Evolutionary conservation across 106 monocot species (phyloP), one percentile per base, ranked within the genome.

Genomic region (Dendrobium huoshanense): DNA sequence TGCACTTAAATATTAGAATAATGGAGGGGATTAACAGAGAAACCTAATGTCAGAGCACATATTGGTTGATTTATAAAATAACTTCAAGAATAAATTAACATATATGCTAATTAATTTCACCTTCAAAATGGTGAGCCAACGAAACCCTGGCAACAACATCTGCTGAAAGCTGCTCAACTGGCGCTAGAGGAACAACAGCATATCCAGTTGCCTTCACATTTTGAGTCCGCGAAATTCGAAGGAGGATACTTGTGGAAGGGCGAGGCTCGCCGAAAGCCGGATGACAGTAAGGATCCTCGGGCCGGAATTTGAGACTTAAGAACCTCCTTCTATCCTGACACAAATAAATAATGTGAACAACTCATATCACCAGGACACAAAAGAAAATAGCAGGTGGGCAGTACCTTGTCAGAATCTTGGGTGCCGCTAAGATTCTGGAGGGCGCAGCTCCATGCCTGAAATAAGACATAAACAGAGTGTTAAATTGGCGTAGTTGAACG

Each of bases 261-360:
- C 86, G 87, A 17, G 81, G 79, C 43, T 92, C 88, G 1, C 92
- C 97, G 27, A 88, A 84, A 24, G 91, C 82, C 1, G 94, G 97
- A 84, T 94, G 97, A 76, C 79, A 91, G 79, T 81, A 89, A 29
- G 94, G 97, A 56, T 98, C 97, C 75, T 94, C 97, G 4, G 97
- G 97, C 42, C 94, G 85, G 83, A 98, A 98, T 10, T 92, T 87
- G 79, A 98, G 91, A 85, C 90, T 87, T 43, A 94, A 58, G 80
- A 74, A 24, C 77, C 88, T 72, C 45, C 82, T 80, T 40, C 89
- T 67, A 22, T 37, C 87, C 92, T 90, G 73, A 56, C 64, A 42
- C 13, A 27, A n/a, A n/a, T 41, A 64, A 45, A 54, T 0, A 29
- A 74, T 20, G 2, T 42, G n/a, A 22, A 73, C 16, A 37, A 70